Evolutionary conservation across 495 filamentous ascomycete genomes (phyloP), one percentile per base, ranked within the genome.

Genomic region (Trypethelium eluteriae): DNA sequence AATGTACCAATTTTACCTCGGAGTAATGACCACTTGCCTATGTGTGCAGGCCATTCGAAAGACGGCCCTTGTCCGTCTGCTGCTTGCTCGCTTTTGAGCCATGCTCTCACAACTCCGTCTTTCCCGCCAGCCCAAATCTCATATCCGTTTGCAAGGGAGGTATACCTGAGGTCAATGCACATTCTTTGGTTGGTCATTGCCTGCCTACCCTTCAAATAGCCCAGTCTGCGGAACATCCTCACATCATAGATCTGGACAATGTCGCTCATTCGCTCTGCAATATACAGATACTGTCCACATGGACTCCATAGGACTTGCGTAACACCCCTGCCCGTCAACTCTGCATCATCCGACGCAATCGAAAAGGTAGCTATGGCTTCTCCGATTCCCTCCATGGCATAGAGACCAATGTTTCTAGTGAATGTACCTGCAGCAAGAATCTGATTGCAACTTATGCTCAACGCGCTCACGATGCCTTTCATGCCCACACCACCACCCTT

Each of bases 401-500:
- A 96, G 2, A 97, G 76, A 0, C 88, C 91, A 44, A 97, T 71
- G 69, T 86, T 82, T 14, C 93, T 76, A 5, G 86, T 88, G 75
- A 89, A 89, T 1, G 92, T 96, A 1, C 92, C 94, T 0, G 90
- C 92, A 2, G 90, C 93, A 2, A 97, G 76, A 2, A 96, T 78
- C 0, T 81, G 79, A 36, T 81, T 76, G 11, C 79, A 79, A 65
- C 78, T 82, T 46, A 83, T 68, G 7, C 74, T 75, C 47, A 98
- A 74, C 0, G 89, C 85, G 2, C 87, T 89, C 1, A 97, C 79
- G 50, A 89, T 86, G 1, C 94, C 94, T 67, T 89, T 90, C 86
- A 95, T 94, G 9, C 91, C 91, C 11, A 88, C 77, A 14, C 87
- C 87, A 3, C 85, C 86, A 32, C 87, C 87, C 62, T 88, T 86